Conservation (phyloP, 2,329 filamentous ascomycete species). For the Aaosphaeria arxii region DNA sequence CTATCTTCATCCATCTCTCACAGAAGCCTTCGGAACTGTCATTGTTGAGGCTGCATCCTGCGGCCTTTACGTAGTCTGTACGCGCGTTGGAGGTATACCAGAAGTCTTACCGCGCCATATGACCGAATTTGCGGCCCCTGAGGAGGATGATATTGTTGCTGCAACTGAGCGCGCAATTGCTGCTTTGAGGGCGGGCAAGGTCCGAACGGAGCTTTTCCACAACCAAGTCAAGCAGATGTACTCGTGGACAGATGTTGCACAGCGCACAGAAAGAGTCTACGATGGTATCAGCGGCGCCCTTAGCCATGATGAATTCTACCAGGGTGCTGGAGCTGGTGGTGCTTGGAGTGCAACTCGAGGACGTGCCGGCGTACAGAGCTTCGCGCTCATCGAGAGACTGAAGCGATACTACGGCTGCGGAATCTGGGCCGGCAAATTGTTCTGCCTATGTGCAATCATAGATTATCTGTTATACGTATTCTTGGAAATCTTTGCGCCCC, state of each 20-base stretch:
- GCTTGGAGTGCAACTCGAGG: conserved; percentile 69
- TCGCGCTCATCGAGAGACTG: conserved; percentile 87
- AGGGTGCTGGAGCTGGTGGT: conserved; percentile 69
- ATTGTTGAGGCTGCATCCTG: conserved; percentile 97
- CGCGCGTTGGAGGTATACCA: conserved; percentile 92
- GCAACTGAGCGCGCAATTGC: conserved; percentile 89
- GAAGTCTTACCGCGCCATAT: conserved; percentile 95
- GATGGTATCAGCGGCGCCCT: conserved; percentile 87
- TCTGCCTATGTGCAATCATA: conserved; percentile 89
- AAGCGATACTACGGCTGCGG: conserved; percentile 98
- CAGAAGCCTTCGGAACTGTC: conserved; percentile 95
- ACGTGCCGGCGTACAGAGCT: conserved; percentile 71
- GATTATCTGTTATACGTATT: conserved; percentile 90
- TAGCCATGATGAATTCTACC: conserved; percentile 80
- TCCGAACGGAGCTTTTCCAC: conserved; percentile 91
- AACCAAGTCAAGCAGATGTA: conserved; percentile 99
- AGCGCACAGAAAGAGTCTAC: conserved; percentile 92
- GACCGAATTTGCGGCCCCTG: conserved; percentile 95
- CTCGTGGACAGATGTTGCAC: conserved; percentile 93
- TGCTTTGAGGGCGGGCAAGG: conserved; percentile 77
- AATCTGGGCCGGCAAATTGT: conserved; percentile 97
- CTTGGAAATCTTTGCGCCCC: conserved; percentile 81
- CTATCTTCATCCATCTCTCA: conserved; percentile 91
- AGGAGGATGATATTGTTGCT: conserved; percentile 89
- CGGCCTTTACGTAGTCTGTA: conserved; percentile 94